Percentiles rank a stretch among this genome's conserved stretches.
These are phyloP conservation scores for Fusarium sp. DNA, from an alignment of 2,329 filamentous ascomycete genomes.

Conservation along the genomic window DNA sequence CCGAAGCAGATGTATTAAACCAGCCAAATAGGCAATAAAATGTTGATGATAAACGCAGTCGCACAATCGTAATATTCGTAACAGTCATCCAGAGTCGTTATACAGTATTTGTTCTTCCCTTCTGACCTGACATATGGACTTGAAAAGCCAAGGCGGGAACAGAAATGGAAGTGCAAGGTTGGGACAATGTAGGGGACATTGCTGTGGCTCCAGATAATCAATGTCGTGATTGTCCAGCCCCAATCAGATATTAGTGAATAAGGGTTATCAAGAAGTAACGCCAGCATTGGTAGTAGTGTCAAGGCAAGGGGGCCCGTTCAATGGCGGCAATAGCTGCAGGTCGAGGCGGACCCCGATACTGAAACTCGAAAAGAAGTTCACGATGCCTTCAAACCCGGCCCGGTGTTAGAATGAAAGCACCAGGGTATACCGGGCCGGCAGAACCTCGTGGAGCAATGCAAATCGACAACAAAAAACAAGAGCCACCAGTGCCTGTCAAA, in stretches of 20 bases:
- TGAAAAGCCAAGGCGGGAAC: slow-evolving; percentile 8
- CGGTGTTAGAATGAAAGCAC: slow-evolving; percentile 13
- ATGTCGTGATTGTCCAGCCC: slow-evolving; percentile 24
- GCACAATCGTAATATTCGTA: slow-evolving; percentile 45
- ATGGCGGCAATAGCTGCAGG: slow-evolving; percentile 6
- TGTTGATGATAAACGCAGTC: slow-evolving; percentile 40
- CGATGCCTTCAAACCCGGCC: slow-evolving; percentile 28
- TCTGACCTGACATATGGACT: slow-evolving; percentile 4
- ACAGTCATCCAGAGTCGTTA: slow-evolving; percentile 48
- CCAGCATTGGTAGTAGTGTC: slow-evolving; percentile 20
- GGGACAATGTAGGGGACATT: slow-evolving; percentile 4
- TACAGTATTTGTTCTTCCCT: slow-evolving; percentile 35
- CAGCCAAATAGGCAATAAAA: slow-evolving; percentile 39
- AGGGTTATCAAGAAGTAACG: slow-evolving; percentile 26
- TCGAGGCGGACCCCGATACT: slow-evolving; percentile 9
- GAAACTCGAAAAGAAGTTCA: slow-evolving; percentile 12
- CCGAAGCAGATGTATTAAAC: slow-evolving; percentile 43
- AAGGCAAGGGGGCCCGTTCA: slow-evolving; percentile 15
- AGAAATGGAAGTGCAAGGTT: not conserved
- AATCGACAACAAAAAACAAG: slow-evolving; percentile 17
- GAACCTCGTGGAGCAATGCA: slow-evolving; percentile 13
- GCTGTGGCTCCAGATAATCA: slow-evolving; percentile 23
- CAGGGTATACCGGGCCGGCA: slow-evolving; percentile 20
- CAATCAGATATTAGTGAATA: slow-evolving; percentile 41
- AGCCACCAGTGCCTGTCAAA: slow-evolving; percentile 9